phyloP scores from a whole-genome alignment of 495 filamentous ascomycete genomes.

The Penicillium ochrochloron region DNA sequence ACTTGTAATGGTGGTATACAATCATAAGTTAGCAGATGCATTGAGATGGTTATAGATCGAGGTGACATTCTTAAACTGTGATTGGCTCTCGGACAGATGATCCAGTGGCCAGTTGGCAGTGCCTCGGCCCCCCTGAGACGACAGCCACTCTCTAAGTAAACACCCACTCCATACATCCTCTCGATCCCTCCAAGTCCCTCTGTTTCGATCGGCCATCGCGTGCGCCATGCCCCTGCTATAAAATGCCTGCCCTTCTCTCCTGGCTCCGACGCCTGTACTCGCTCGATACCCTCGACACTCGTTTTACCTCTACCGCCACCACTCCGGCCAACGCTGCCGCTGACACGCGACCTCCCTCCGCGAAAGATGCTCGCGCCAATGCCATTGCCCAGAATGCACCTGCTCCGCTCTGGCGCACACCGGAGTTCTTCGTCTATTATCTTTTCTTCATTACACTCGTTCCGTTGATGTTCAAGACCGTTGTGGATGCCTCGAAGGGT shows the following conservation, averaged over 20 bases:
- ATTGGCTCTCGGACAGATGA: constrained; percentile 4
- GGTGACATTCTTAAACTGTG: constrained; percentile 14
- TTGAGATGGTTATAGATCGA: constrained; percentile 10
- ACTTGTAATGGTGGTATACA: neutral
- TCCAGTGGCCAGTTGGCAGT: constrained; percentile 7
- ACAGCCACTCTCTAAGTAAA: neutral
- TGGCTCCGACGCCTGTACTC: constrained; percentile 67
- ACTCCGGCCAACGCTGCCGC: constrained; percentile 63
- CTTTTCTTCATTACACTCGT: constrained; percentile 67
- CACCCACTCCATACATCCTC: neutral
- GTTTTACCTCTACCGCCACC: constrained; percentile 75
- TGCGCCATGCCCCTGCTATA: constrained; percentile 42
- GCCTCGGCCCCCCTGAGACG: constrained; percentile 18
- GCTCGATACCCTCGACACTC: constrained; percentile 90
- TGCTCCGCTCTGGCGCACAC: constrained; percentile 79
- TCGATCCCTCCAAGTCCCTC: constrained; percentile 13
- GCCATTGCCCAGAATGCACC: constrained; percentile 48
- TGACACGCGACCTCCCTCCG: constrained; percentile 45
- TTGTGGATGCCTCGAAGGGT: constrained; percentile 87
- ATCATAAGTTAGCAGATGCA: neutral
- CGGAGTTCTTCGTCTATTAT: constrained; percentile 86
- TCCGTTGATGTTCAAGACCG: constrained; percentile 89
- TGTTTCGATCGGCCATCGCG: constrained; percentile 10
- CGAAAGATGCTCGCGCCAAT: constrained; percentile 52
- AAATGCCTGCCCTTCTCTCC: constrained; percentile 42